Conservation (phyloP, 345 rosid genomes). For the Eucalyptus regnans region DNA sequence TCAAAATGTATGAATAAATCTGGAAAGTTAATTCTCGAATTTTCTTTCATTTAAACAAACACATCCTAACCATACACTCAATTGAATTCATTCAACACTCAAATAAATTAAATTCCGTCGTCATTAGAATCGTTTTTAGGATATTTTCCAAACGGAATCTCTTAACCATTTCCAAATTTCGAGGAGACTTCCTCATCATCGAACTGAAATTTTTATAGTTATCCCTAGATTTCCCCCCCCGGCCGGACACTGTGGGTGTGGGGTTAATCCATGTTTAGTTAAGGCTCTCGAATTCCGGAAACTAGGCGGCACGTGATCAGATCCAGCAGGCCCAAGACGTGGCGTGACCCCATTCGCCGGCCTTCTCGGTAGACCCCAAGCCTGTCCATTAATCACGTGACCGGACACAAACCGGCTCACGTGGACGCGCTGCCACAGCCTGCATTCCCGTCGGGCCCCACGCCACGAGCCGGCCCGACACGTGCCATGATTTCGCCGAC, state of each 20-base stretch:
- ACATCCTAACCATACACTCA: background rate
- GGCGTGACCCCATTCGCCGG: background rate
- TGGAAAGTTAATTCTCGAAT: background rate
- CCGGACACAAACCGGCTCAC: conserved; percentile 22
- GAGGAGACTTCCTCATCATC: background rate
- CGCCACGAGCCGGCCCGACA: conserved; percentile 21
- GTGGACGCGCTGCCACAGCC: conserved; percentile 13
- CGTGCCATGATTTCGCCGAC: conserved; percentile 17
- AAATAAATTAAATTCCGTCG: background rate
- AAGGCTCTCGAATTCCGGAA: background rate
- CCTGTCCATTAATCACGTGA: conserved; percentile 17
- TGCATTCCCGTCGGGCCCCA: conserved; percentile 22
- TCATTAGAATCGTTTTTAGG: background rate
- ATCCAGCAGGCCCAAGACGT: background rate
- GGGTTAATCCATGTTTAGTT: background rate
- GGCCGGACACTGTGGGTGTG: no score
- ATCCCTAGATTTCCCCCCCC: background rate
- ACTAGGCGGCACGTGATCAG: conserved; percentile 11
- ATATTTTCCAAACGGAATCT: background rate
- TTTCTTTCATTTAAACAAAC: background rate
- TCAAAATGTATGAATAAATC: background rate
- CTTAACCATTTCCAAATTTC: background rate
- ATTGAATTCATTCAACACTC: background rate
- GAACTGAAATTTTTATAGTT: background rate
- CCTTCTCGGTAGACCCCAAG: background rate